phyloP scores from a whole-genome alignment of 2,329 filamentous ascomycete species.

The Neonectria hederae region DNA sequence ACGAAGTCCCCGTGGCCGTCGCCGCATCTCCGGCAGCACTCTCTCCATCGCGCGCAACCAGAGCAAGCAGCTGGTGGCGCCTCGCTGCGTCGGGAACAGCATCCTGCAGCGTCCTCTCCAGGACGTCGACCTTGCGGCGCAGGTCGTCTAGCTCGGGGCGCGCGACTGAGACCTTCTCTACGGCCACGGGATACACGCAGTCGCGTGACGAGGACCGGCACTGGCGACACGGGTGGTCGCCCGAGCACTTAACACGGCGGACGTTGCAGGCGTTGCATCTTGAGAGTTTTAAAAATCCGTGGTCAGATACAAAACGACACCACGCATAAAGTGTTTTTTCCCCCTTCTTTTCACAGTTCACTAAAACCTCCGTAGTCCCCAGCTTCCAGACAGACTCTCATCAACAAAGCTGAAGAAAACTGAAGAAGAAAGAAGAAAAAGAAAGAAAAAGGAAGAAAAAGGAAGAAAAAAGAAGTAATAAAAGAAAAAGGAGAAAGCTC shows the following conservation, averaged over 20 bases:
- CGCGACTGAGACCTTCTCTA: slow-evolving; percentile 56
- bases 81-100: slow-evolving; percentile 47
- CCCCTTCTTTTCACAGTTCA: not conserved
- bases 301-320: not conserved
- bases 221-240: slow-evolving; percentile 58
- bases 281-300: slow-evolving; percentile 13
- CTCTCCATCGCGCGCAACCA: slow-evolving; percentile 33
- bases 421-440: too few relatives aligned
- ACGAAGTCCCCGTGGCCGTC: not conserved
- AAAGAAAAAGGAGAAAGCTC: too few relatives aligned
- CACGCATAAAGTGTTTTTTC: too few relatives aligned
- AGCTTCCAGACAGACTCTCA: not conserved
- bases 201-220: slow-evolving; percentile 55
- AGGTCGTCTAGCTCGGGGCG: slow-evolving; percentile 55
- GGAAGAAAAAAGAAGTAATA: too few relatives aligned
- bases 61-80: slow-evolving; percentile 47
- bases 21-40: slow-evolving; percentile 6
- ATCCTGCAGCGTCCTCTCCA: slow-evolving; percentile 52
- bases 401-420: not conserved
- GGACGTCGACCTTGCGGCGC: slow-evolving; percentile 49
- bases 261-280: slow-evolving; percentile 65
- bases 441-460: too few relatives aligned
- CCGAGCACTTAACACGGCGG: slow-evolving; percentile 62
- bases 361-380: not conserved
- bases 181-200: slow-evolving; percentile 57